phyloP scores from a whole-genome alignment of 148 eudicot species.

The Euryodendron excelsum region DNA sequence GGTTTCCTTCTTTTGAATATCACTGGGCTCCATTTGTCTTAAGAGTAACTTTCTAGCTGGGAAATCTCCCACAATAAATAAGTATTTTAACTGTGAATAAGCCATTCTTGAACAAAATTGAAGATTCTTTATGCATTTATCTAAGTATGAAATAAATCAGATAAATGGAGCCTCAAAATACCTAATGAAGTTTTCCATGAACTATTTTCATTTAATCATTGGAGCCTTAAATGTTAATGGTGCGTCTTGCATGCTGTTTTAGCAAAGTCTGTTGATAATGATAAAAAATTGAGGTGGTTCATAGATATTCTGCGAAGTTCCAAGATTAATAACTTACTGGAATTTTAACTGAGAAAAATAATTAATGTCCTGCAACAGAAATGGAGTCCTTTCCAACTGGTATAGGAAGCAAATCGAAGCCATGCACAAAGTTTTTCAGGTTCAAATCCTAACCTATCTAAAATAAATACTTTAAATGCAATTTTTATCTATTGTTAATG shows the following conservation, averaged over 20 bases:
- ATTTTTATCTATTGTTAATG: constrained; percentile 23
- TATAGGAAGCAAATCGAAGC: constrained; percentile 99
- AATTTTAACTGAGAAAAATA: constrained; percentile 39
- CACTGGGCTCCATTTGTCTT: background rate
- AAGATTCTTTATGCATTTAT: background rate
- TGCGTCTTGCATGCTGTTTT: no score
- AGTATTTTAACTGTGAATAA: background rate
- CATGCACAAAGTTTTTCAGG: constrained; percentile 99
- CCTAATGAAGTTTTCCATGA: background rate
- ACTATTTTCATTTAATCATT: background rate
- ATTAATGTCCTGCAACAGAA: constrained; percentile 91
- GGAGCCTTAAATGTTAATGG: no score
- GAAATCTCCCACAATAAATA: background rate
- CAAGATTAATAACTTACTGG: constrained; percentile 38
- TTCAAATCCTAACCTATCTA: constrained; percentile 68
- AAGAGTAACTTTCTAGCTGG: background rate
- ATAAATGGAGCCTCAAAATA: background rate
- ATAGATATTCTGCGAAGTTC: constrained; percentile 20
- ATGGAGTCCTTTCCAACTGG: constrained; percentile 80
- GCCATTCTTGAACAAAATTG: background rate
- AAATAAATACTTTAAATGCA: constrained; percentile 41
- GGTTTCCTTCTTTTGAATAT: background rate
- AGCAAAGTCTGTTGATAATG: no score
- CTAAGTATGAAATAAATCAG: background rate
- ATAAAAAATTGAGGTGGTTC: background rate